A percentile compares a stretch with the other conserved stretches of the same genome.
Conservation (phyloP, 306 rosid genomes). For the Gynostemma pentaphyllum region DNA sequence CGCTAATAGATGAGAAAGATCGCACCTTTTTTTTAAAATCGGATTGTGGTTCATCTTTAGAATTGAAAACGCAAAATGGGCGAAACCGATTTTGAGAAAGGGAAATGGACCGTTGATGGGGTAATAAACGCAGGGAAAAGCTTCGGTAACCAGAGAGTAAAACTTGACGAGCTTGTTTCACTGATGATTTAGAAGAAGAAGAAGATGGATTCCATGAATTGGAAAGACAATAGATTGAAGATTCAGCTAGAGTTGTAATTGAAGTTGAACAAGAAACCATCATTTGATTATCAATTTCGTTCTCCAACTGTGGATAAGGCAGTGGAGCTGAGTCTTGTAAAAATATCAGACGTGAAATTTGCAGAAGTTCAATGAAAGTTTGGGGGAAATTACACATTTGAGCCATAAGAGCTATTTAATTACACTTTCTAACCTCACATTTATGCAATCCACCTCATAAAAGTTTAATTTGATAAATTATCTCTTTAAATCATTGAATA, state of each 20-base stretch:
- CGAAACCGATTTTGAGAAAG: slow-evolving; percentile 1
- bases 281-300: background rate
- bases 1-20: background rate
- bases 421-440: too few relatives aligned
- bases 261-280: slow-evolving; percentile 2
- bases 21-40: slow-evolving; percentile 36
- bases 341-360: background rate
- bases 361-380: too few relatives aligned
- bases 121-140: slow-evolving; percentile 6
- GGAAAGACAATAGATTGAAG: slow-evolving; percentile 23
- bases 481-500: too few relatives aligned
- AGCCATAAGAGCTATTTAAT: too few relatives aligned
- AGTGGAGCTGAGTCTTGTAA: too few relatives aligned
- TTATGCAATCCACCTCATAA: too few relatives aligned
- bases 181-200: slow-evolving; percentile 13
- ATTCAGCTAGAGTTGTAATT: slow-evolving; percentile 14
- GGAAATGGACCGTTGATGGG: slow-evolving; percentile 3
- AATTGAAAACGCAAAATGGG: slow-evolving; percentile 41
- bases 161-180: slow-evolving; percentile 21
- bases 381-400: too few relatives aligned
- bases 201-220: slow-evolving; percentile 20
- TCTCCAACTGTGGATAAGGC: too few relatives aligned
- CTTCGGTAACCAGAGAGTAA: slow-evolving; percentile 18
- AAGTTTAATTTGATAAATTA: too few relatives aligned
- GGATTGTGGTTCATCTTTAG: slow-evolving; percentile 34